Base-by-base conservation (phyloP, 129 eudicot species). In the Chrysanthemum makinoi region DNA sequence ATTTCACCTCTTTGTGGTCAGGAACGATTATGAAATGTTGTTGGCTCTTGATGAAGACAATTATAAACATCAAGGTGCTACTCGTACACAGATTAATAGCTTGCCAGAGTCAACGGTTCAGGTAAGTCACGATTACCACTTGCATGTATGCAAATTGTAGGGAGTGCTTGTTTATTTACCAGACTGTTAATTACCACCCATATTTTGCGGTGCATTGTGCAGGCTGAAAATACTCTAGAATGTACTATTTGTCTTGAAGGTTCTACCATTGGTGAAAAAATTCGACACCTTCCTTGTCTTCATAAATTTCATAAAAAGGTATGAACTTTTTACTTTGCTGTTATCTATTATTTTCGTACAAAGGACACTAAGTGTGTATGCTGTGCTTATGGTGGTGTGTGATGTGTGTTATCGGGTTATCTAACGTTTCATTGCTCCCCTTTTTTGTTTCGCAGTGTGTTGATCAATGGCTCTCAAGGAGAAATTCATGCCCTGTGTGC, bases 261-360 rank as follows among this genome's bases (percentile, higher is more conserved):
- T 59, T 95, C 97, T 44, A 72, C 70, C 6, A 44, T 82, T 13
- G 97, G 97, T 50, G 92, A 91, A 58, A 81, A 83, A 14, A 86
- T 88, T 62, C 89, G 97, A 53, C 97, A 88, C 73, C 92, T 91
- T 69, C 97, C 97, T 49, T 91, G 95, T 69, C 71, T 91, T n/a
- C 95, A 91, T 80, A 88, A 79, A 72, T 91, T 91, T 84, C 97
- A 91, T 84, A 91, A 91, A 84, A 88, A 75, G 72, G 97, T 91
- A 80, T 48, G 59, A 55, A 24, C 70, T n/a, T 35, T 52, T 20
- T 17, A 15, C 17, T 64, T 48, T 61, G 20, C 35, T 22, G 19
- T 30, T n/a, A 16, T 53, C 33, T 46, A n/a, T 18, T 30, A 35
- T 72, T 26, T 49, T 50, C 56, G n/a, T 33, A 77, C 10, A 19